These are phyloP conservation scores for Bacidia gigantensis DNA, from an alignment of 495 filamentous ascomycete species.

Conservation along the genomic window DNA sequence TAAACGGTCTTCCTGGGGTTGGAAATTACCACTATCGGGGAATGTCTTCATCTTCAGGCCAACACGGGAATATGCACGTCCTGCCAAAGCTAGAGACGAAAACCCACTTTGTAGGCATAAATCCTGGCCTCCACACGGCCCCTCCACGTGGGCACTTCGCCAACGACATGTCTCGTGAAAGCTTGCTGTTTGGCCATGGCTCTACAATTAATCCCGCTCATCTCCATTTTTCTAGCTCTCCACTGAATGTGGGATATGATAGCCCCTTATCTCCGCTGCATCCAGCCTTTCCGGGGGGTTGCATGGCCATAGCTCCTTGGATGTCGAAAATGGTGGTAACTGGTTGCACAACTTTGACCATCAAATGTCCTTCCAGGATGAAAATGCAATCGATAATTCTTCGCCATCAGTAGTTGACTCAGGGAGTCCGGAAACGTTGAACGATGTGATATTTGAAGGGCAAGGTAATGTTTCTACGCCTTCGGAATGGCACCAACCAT, in stretches of 20 bases:
- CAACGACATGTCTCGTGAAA: constrained; percentile 61
- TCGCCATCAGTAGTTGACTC: constrained; percentile 92
- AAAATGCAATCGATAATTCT: constrained; percentile 77
- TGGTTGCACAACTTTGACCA: constrained; percentile 81
- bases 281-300: constrained; percentile 48
- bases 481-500: constrained; percentile 52
- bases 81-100: constrained; percentile 78
- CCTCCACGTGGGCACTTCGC: constrained; percentile 58
- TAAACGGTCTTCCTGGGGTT: constrained; percentile 50
- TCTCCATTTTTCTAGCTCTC: constrained; percentile 80
- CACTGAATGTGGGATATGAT: constrained; percentile 56
- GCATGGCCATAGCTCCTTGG: constrained; percentile 35
- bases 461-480: constrained; percentile 41
- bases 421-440: constrained; percentile 79
- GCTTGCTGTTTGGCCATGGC: constrained; percentile 51
- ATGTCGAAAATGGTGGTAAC: constrained; percentile 67
- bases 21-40: constrained; percentile 52
- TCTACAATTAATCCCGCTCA: constrained; percentile 92
- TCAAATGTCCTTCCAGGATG: constrained; percentile 57
- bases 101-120: constrained; percentile 46
- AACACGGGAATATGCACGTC: constrained; percentile 49
- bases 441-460: constrained; percentile 83
- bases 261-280: constrained; percentile 58
- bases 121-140: constrained; percentile 61
- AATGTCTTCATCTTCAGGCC: constrained; percentile 53